phyloP scores from a whole-genome alignment of 2,329 filamentous ascomycete genomes.

The Aspergillus ustus region DNA sequence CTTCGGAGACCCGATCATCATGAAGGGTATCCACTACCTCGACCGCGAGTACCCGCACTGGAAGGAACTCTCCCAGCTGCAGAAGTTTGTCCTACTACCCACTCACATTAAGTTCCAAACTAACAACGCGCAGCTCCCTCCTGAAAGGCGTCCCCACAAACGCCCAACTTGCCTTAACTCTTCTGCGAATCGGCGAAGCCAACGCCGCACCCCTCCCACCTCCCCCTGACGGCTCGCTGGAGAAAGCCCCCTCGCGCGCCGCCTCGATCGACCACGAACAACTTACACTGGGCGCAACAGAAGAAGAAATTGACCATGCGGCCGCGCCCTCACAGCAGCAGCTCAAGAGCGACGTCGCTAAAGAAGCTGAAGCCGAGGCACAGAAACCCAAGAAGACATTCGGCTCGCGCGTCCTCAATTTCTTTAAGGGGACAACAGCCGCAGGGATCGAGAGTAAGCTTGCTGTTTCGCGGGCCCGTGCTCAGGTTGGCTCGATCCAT shows the following conservation, averaged over 20 bases:
- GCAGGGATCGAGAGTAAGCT: constrained; percentile 74
- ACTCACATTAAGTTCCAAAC: too few relatives aligned
- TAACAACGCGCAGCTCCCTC: too few relatives aligned
- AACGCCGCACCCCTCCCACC: constrained; percentile 78
- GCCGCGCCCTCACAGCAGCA: not conserved
- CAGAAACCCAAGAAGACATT: not conserved
- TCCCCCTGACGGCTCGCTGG: constrained; percentile 34
- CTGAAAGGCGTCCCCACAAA: constrained; percentile 85
- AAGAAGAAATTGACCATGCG: not conserved
- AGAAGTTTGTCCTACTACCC: too few relatives aligned
- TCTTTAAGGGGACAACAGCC: constrained; percentile 73
- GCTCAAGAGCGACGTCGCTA: not conserved
- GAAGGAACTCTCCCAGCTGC: constrained; percentile 74
- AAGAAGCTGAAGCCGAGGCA: not conserved
- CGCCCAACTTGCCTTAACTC: constrained; percentile 78
- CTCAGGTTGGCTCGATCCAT: constrained; percentile 57
- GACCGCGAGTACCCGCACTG: constrained; percentile 65
- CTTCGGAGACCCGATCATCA: constrained; percentile 78
- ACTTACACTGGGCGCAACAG: constrained; percentile 24
- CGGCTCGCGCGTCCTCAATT: constrained; percentile 33
- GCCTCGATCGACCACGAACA: not conserved
- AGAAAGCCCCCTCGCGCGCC: not conserved
- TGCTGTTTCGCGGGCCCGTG: constrained; percentile 72
- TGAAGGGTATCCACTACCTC: constrained; percentile 58
- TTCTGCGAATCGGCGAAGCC: constrained; percentile 79